A percentile compares a stretch with the other conserved stretches of the same genome.
Evolutionary conservation across 2,329 filamentous ascomycete genomes (phyloP).

Genomic region (Aspergillus pseudoviridinutans): DNA sequence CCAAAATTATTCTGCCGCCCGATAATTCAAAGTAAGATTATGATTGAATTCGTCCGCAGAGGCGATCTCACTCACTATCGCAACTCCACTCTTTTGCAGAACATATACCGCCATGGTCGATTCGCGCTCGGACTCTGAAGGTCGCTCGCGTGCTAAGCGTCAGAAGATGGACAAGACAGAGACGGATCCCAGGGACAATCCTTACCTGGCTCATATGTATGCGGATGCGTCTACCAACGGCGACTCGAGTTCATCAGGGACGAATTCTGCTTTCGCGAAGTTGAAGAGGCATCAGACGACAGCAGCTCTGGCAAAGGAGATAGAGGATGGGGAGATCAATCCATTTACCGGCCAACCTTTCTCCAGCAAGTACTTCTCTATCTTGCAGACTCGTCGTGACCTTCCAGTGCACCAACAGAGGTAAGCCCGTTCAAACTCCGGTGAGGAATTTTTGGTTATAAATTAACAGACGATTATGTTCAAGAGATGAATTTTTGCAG

Average conservation of each 20-base stretch:
- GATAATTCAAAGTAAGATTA: conserved; percentile 12
- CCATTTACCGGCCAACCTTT: conserved; percentile 77
- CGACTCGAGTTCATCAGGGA: conserved; percentile 18
- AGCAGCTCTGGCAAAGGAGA: conserved; percentile 64
- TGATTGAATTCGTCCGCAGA: conserved; percentile 10
- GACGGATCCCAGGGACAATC: conserved; percentile 62
- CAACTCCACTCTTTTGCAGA: conserved; percentile 6
- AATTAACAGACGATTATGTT: conserved; percentile 6
- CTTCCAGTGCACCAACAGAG: conserved; percentile 90
- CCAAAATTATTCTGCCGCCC: conserved; percentile 4
- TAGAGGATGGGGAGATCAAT: conserved; percentile 78
- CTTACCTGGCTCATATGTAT: conserved; percentile 89
- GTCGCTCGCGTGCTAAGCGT: conserved; percentile 50
- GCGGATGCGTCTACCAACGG: conserved; percentile 46
- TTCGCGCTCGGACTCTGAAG: conserved; percentile 52
- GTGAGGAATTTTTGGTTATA: not conserved
- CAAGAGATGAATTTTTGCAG: conserved; percentile 82
- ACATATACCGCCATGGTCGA: conserved; percentile 47
- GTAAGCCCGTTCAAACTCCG: conserved; percentile 41
- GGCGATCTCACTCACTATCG: conserved; percentile 8
- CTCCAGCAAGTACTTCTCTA: conserved; percentile 82
- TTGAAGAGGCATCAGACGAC: conserved; percentile 80
- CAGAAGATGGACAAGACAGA: conserved; percentile 49
- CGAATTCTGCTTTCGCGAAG: conserved; percentile 54
- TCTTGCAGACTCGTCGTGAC: conserved; percentile 76